Percentiles rank a stretch among this genome's conserved stretches.
These are phyloP conservation scores for Schizochytrium sp. DNA, from an alignment of 108 stramenopile species.

Conservation along the genomic window DNA sequence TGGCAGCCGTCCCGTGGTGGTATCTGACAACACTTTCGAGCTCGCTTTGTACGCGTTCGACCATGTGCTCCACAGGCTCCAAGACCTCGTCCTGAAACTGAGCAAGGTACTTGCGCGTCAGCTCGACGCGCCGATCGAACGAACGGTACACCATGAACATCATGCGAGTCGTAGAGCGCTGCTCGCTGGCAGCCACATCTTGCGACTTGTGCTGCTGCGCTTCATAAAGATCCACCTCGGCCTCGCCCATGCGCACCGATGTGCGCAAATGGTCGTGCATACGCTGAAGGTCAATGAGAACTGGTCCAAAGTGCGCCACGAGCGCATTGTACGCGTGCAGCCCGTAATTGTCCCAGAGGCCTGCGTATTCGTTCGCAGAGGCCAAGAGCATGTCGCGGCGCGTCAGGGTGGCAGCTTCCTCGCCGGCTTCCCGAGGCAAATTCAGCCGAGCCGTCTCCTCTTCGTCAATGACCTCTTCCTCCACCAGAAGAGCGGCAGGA, in stretches of 20 bases:
- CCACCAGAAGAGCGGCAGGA: no score
- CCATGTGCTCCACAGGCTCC: neutral
- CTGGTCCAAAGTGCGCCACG: neutral
- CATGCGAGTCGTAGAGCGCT: neutral
- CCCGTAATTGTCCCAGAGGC: neutral
- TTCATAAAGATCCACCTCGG: neutral
- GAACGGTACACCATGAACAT: neutral
- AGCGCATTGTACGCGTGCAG: neutral
- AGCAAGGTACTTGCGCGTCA: neutral
- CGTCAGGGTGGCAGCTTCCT: neutral
- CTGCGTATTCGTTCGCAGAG: neutral
- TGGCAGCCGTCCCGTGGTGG: neutral
- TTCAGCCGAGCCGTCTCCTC: no score
- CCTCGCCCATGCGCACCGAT: neutral
- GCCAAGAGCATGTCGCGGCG: neutral
- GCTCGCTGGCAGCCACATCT: conserved; percentile 4
- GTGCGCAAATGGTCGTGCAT: neutral
- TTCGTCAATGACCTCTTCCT: no score
- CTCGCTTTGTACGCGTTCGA: neutral
- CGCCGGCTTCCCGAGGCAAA: no score
- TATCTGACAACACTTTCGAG: neutral
- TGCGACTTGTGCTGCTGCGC: neutral
- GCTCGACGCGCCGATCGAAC: neutral
- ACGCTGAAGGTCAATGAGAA: neutral
- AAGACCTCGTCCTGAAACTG: neutral